phyloP scores from a whole-genome alignment of 2,329 filamentous ascomycete species.

The Paecilomyces fulvus region DNA sequence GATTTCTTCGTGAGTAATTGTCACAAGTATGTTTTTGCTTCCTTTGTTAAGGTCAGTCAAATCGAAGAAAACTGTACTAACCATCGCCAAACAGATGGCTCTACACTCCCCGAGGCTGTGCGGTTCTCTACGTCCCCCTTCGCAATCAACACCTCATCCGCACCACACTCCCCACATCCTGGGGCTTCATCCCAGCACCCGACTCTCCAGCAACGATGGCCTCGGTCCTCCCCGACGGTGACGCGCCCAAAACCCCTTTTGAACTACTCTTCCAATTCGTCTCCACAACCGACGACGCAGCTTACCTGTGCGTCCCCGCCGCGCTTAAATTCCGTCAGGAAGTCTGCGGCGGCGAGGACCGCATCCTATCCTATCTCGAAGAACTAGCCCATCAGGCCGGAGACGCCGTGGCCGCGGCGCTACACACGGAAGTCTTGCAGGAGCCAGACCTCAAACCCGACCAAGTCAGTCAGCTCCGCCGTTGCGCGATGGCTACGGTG shows the following conservation, averaged over 20 bases:
- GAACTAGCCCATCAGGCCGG: slow-evolving; percentile 58
- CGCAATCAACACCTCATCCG: slow-evolving; percentile 69
- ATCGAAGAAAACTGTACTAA: not conserved
- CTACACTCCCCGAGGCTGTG: slow-evolving; percentile 67
- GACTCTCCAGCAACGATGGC: slow-evolving; percentile 33
- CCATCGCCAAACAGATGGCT: slow-evolving; percentile 64
- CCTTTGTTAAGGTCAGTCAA: not conserved
- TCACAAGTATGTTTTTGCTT: slow-evolving; percentile 52
- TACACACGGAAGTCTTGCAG: slow-evolving; percentile 66
- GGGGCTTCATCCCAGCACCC: slow-evolving; percentile 56
- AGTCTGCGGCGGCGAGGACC: slow-evolving; percentile 64
- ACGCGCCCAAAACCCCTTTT: slow-evolving; percentile 48
- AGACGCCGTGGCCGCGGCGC: slow-evolving; percentile 47
- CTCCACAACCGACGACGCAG: slow-evolving; percentile 64
- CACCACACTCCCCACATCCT: slow-evolving; percentile 69
- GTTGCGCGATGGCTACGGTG: slow-evolving; percentile 66
- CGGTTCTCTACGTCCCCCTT: slow-evolving; percentile 68
- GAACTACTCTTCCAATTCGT: slow-evolving; percentile 66
- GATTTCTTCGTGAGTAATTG: slow-evolving; percentile 85
- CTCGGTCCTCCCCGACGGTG: slow-evolving; percentile 39
- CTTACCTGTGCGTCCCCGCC: slow-evolving; percentile 64
- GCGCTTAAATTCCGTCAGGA: slow-evolving; percentile 62
- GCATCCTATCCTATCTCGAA: slow-evolving; percentile 56
- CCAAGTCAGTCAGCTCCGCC: slow-evolving; percentile 39
- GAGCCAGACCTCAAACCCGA: slow-evolving; percentile 25